Base-by-base conservation (phyloP, 768 basidiomycete species). In the Astraeus odoratus region DNA sequence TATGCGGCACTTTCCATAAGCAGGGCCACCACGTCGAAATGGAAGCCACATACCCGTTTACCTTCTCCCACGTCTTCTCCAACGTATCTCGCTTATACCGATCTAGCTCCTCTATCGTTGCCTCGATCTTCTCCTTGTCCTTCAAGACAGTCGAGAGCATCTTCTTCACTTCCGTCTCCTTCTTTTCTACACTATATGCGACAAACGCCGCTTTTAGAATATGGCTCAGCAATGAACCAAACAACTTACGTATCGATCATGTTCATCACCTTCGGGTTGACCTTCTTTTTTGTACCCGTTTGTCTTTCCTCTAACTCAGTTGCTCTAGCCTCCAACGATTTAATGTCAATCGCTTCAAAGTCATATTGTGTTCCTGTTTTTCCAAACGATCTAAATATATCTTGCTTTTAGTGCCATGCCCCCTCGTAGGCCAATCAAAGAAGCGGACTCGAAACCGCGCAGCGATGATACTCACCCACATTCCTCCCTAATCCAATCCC, bases 1-100 rank as follows among this genome's bases (percentile, higher is more conserved):
- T n/a, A n/a, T n/a, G n/a, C n/a, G n/a, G n/a, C n/a, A n/a, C n/a
- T n/a, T n/a, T n/a, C n/a, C n/a, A n/a, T n/a, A n/a, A n/a, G n/a
- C n/a, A n/a, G n/a, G n/a, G n/a, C n/a, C n/a, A n/a, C n/a, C n/a
- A n/a, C n/a, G n/a, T n/a, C n/a, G n/a, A n/a, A n/a, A 42, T 24
- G 43, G 18, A 15, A 25, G 24, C 12, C 27, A 15, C 18, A 19
- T 58, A 95, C 93, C 74, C 77, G 59, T 88, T 86, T 55, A 99
- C 96, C 60, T 95, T 95, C 57, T 86, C 80, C 95, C 96, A 99
- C 0, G 94, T 97, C 67, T 86, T 94, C 63, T 81, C 79, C 42
- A 98, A 70, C 0, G 96, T 90, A 52, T 95, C 93, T 23, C 87
- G 78, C 69, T 99, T 99, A 65, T 95, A 92, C 39, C 81, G 76